phyloP scores from a whole-genome alignment of 768 basidiomycete genomes.

The Termitomyces sp. region DNA sequence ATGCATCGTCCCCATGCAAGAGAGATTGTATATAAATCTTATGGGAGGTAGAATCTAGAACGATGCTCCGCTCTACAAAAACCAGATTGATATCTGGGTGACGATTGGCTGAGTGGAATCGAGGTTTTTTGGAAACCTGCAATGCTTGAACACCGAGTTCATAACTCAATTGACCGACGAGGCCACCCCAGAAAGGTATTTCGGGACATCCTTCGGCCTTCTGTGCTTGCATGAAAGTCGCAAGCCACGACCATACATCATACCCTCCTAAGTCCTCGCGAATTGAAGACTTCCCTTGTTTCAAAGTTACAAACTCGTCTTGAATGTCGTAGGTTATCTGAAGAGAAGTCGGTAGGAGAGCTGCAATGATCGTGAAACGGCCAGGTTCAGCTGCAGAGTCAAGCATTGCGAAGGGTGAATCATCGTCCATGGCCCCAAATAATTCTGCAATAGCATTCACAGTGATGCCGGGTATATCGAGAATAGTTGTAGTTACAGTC shows the following conservation, averaged over 20 bases:
- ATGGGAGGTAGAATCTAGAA: constrained; percentile 50
- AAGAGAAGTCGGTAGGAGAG: constrained; percentile 44
- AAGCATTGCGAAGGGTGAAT: constrained; percentile 59
- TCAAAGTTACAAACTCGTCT: constrained; percentile 42
- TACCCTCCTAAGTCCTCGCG: constrained; percentile 39
- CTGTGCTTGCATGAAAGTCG: constrained; percentile 55
- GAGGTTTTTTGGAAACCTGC: constrained; percentile 29
- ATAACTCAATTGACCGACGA: constrained; percentile 74
- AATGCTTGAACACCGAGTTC: constrained; percentile 66
- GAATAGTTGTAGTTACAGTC: constrained; percentile 25
- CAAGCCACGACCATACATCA: constrained; percentile 73
- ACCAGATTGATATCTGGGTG: constrained; percentile 73
- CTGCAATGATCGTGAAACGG: constrained; percentile 66
- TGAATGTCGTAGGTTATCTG: constrained; percentile 54
- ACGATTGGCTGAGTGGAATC: constrained; percentile 14
- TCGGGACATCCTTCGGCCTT: constrained; percentile 36
- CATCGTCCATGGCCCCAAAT: constrained; percentile 53
- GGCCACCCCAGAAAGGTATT: constrained; percentile 80
- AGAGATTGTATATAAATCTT: constrained; percentile 61
- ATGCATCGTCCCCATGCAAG: constrained; percentile 47
- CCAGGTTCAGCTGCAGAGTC: constrained; percentile 78
- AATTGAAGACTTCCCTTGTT: constrained; percentile 24
- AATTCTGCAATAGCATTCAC: constrained; percentile 51
- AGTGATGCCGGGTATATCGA: constrained; percentile 38
- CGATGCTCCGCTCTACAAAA: constrained; percentile 74